Evolutionary conservation across 1,284 basidiomycete genomes (phyloP).

Genomic region (Melampsora abietis-canadensis): DNA sequence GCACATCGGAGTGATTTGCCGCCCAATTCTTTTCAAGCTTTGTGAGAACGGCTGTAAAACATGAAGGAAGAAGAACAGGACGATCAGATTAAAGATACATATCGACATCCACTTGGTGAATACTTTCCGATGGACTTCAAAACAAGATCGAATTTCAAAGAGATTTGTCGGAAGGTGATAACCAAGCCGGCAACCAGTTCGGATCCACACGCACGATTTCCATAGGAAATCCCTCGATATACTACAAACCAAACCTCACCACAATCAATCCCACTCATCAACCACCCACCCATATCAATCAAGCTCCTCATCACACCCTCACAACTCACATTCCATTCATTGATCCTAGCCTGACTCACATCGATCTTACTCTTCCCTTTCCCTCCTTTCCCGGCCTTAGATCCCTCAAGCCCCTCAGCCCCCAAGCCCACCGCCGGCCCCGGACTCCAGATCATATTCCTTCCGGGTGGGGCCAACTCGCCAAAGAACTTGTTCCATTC

Average conservation of each 20-base stretch:
- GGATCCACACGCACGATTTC: slow-evolving; percentile 19
- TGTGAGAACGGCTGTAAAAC: too few species aligned
- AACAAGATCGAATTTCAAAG: too few species aligned
- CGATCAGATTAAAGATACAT: too few species aligned
- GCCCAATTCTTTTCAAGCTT: too few species aligned
- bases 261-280: not conserved
- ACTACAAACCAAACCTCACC: slow-evolving; percentile 2
- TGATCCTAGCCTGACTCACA: slow-evolving; percentile 11
- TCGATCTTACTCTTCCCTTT: slow-evolving; percentile 25
- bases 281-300: not conserved
- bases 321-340: slow-evolving; percentile 30
- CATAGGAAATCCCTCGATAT: slow-evolving; percentile 39
- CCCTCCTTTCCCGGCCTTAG: not conserved
- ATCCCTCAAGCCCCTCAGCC: not conserved
- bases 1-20: too few species aligned
- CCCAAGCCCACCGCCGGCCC: not conserved
- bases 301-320: too few species aligned
- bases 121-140: too few species aligned
- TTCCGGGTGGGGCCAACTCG: slow-evolving; percentile 33
- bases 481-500: slow-evolving; percentile 40
- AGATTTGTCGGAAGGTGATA: too few species aligned
- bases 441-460: slow-evolving; percentile 42
- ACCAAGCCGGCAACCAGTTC: slow-evolving; percentile 27
- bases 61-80: too few species aligned
- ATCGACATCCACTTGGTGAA: too few species aligned